Evolutionary conservation across 169 alveolate species (phyloP).

Genomic region (Babesia divergens): DNA sequence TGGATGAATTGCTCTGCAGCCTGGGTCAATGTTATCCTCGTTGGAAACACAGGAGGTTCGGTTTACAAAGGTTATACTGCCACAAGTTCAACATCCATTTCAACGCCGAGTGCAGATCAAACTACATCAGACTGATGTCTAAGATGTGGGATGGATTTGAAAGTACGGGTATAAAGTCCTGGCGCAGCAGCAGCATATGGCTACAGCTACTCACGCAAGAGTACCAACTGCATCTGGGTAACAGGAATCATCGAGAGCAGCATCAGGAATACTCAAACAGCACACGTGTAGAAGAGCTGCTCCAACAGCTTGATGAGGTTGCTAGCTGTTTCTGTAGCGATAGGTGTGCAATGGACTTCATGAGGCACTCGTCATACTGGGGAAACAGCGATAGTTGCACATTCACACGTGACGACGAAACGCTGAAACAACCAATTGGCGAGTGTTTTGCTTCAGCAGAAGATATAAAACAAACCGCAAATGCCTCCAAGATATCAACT

Average conservation of each 20-base stretch:
- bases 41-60: slow-evolving; percentile 55
- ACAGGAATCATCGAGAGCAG: neutral
- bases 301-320: slow-evolving; percentile 60
- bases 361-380: slow-evolving; percentile 41
- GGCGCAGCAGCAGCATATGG: slow-evolving; percentile 34
- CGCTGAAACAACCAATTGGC: neutral
- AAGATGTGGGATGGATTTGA: slow-evolving; percentile 33
- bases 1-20: slow-evolving; percentile 19
- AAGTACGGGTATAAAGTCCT: slow-evolving; percentile 11
- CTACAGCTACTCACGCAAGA: slow-evolving; percentile 37
- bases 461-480: neutral
- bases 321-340: slow-evolving; percentile 59
- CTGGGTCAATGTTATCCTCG: slow-evolving; percentile 48
- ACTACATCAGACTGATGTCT: slow-evolving; percentile 18
- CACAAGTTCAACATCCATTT: slow-evolving; percentile 51
- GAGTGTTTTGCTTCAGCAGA: slow-evolving; percentile 6
- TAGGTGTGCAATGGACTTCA: slow-evolving; percentile 56
- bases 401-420: neutral
- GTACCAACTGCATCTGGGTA: slow-evolving; percentile 25
- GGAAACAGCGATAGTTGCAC: neutral
- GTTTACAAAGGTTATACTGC: slow-evolving; percentile 56
- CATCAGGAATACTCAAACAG: slow-evolving; percentile 16
- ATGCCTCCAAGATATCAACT: neutral
- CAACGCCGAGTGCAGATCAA: neutral
- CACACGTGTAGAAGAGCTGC: slow-evolving; percentile 40